Evolutionary conservation across 2,329 filamentous ascomycete species (phyloP).

Genomic region (Graphilbum fragrans): DNA sequence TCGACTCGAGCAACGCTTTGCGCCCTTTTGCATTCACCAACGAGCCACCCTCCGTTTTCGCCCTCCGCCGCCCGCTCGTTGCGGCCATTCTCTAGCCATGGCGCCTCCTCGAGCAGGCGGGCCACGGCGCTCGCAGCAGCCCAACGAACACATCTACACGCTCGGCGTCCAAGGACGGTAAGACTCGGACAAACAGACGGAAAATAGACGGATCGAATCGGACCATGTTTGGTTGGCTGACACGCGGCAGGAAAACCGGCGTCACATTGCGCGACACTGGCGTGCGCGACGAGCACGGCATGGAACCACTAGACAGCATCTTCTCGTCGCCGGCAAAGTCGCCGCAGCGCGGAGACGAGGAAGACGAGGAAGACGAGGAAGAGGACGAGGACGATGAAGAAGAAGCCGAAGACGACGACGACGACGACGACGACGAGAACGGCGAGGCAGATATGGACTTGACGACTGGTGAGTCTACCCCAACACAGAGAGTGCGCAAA

Average conservation of each 20-base stretch:
- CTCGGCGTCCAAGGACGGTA: slow-evolving; percentile 39
- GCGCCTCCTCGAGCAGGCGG: slow-evolving; percentile 22
- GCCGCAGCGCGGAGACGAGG: slow-evolving; percentile 16
- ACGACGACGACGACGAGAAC: slow-evolving; percentile 19
- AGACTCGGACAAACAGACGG: slow-evolving; percentile 3
- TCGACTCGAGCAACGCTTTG: no score
- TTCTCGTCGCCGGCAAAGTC: slow-evolving; percentile 73
- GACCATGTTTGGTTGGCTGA: neutral
- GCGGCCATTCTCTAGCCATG: slow-evolving; percentile 18
- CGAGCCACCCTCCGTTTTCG: no score
- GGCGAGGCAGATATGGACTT: slow-evolving; percentile 38
- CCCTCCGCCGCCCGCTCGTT: no score
- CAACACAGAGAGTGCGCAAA: neutral
- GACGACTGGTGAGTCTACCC: slow-evolving; percentile 21
- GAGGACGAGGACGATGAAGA: slow-evolving; percentile 19
- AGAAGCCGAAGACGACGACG: slow-evolving; percentile 14
- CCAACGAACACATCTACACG: slow-evolving; percentile 35
- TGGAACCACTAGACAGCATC: slow-evolving; percentile 76
- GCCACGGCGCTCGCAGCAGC: slow-evolving; percentile 23
- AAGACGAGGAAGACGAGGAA: slow-evolving; percentile 15
- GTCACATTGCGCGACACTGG: slow-evolving; percentile 68
- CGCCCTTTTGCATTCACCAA: no score
- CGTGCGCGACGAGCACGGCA: slow-evolving; percentile 77
- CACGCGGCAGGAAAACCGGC: slow-evolving; percentile 69
- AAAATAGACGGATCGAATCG: neutral